A percentile compares a stretch with the other conserved stretches of the same genome.
Evolutionary conservation across 371 early-diverging fungal species (phyloP).

Genomic region (Rhizopus delemar): DNA sequence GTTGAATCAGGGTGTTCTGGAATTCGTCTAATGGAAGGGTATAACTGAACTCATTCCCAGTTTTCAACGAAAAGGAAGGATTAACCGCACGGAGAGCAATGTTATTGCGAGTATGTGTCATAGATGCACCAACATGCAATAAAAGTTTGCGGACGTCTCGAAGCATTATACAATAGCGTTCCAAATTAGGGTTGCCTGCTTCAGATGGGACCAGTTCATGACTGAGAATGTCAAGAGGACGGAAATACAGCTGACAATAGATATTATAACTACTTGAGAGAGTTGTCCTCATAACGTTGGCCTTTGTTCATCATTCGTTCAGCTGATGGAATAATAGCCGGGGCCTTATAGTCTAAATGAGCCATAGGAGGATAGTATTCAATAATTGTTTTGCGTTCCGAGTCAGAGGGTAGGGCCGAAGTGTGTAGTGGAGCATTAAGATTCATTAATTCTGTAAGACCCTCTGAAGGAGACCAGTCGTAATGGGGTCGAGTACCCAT

Average conservation of each 20-base stretch:
- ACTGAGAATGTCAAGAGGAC: slow-evolving; percentile 14
- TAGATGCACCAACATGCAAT: slow-evolving; percentile 4
- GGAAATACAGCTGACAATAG: slow-evolving; percentile 5
- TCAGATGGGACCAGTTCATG: slow-evolving; percentile 8
- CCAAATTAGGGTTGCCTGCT: background rate
- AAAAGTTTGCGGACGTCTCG: slow-evolving; percentile 14
- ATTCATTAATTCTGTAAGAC: background rate
- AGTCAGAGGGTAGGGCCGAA: background rate
- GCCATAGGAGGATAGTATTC: slow-evolving; percentile 19
- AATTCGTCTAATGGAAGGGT: slow-evolving; percentile 3
- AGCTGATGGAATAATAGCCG: slow-evolving; percentile 13
- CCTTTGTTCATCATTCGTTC: slow-evolving; percentile 16
- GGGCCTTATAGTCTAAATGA: slow-evolving; percentile 15
- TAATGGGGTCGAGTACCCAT: slow-evolving; percentile 11
- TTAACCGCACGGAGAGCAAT: slow-evolving; percentile 15
- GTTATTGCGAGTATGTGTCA: slow-evolving; percentile 13
- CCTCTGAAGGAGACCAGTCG: slow-evolving; percentile 17
- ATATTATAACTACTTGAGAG: slow-evolving; percentile 17
- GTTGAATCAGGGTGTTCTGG: background rate
- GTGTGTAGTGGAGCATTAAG: slow-evolving; percentile 1
- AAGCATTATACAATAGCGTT: slow-evolving; percentile 7
- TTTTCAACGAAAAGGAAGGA: slow-evolving; percentile 1
- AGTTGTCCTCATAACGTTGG: slow-evolving; percentile 12
- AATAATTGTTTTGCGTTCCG: slow-evolving; percentile 20
- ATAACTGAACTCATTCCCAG: background rate